Evolutionary conservation across 2,329 filamentous ascomycete species (phyloP), one percentile per base, ranked within the genome.

Genomic region (Dactylellina sp.): DNA sequence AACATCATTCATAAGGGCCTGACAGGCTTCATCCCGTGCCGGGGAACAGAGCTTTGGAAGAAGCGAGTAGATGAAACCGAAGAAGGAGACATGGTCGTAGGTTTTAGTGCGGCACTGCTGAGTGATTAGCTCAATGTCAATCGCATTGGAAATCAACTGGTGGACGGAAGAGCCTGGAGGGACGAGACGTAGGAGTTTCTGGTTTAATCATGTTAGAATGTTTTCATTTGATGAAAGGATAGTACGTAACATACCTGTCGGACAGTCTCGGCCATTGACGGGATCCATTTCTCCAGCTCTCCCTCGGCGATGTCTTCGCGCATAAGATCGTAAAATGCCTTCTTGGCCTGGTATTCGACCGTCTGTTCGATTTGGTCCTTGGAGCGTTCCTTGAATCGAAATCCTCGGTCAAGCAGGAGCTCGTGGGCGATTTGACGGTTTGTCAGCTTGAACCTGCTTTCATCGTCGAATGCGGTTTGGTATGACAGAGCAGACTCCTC

Each of bases 71-170:
- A 94, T 91, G 75, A 91, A 90, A 1, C 85, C 83, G 79, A 94
- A 94, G 81, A 94, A 93, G 70, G 88, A 89, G 76, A 91, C 89
- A 76, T 93, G 93, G 0, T 91, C 93, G 80, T 94, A 94, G 55
- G 87, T 87, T 12, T 91, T 91, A 62, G 88, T 85, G 7, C 83
- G 83, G 78, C 91, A 91, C 76, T 93, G 89, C 42, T 85, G 86
- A 74, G 86, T 84, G 25, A 92, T 89, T 75, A 90, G 84, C 40
- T 92, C 89, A 0, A 88, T 87, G 76, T 94, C 91, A 22, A 95
- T 83, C 0, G 90, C 87, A 78, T 93, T 91, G 1, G 87, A 87
- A 70, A 94, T 92, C 47, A 92, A 85, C 1, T 85, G 89, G 79
- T 93, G 85, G 86, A 93, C 90, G 16, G 88, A 87, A 79, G 90